Conservation (phyloP, 1,284 basidiomycete genomes). For the Hemileccinum hortonii region DNA sequence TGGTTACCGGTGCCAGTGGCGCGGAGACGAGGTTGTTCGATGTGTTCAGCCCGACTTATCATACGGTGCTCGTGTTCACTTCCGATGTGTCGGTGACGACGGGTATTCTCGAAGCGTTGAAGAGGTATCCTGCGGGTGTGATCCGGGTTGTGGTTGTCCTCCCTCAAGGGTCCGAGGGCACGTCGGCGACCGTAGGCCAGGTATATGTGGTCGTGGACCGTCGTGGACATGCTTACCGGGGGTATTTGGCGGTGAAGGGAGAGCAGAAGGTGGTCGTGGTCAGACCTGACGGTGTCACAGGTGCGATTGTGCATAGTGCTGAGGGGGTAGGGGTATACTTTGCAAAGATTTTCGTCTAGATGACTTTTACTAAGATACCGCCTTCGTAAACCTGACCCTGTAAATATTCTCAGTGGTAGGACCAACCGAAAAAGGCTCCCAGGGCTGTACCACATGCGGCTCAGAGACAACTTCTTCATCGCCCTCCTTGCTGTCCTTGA, state of each 20-base stretch:
- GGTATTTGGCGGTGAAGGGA: constrained; percentile 17
- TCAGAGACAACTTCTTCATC: too few species aligned
- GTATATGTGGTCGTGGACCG: constrained; percentile 13
- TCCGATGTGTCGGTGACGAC: not conserved
- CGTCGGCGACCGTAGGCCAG: not conserved
- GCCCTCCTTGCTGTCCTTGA: too few species aligned
- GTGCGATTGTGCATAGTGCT: constrained; percentile 31
- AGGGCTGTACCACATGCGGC: too few species aligned
- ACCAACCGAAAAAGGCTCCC: too few species aligned
- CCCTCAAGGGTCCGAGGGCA: constrained; percentile 2
- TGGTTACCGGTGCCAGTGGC: too few species aligned
- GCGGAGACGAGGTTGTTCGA: constrained; percentile 24
- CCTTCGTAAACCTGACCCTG: too few species aligned
- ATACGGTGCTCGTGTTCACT: constrained; percentile 27
- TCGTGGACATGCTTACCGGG: constrained; percentile 18
- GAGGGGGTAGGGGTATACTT: constrained; percentile 4
- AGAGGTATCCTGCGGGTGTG: not conserved
- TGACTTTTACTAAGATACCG: too few species aligned
- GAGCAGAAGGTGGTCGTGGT: too few species aligned
- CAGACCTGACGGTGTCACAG: constrained; percentile 41
- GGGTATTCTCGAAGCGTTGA: constrained; percentile 10
- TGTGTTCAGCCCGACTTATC: constrained; percentile 19
- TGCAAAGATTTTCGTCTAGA: constrained; percentile 10
- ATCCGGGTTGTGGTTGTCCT: constrained; percentile 15
- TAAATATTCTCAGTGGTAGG: too few species aligned